Evolutionary conservation across 805 yeast species (phyloP).

Genomic region (Clavispora fructus): DNA sequence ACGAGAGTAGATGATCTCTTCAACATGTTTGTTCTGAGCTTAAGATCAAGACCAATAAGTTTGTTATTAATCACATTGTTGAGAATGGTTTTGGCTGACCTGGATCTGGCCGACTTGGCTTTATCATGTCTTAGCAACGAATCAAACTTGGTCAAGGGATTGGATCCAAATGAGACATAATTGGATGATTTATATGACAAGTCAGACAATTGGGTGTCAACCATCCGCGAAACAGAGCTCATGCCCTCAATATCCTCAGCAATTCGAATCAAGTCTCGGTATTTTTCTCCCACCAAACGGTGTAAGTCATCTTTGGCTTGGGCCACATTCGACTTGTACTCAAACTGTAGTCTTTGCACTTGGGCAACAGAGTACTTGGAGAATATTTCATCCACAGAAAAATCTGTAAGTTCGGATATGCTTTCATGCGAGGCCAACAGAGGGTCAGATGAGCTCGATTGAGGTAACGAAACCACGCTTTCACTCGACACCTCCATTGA

Average conservation of each 20-base stretch:
- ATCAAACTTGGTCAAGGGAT: slow-evolving; percentile 17
- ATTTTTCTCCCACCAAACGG: slow-evolving; percentile 33
- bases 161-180: slow-evolving; percentile 23
- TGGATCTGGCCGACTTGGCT: slow-evolving; percentile 15
- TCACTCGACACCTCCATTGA: not conserved
- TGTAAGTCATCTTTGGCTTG: slow-evolving; percentile 31
- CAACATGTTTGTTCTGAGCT: slow-evolving; percentile 12
- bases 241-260: slow-evolving; percentile 39
- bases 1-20: slow-evolving; percentile 23
- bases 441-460: not conserved
- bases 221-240: slow-evolving; percentile 17
- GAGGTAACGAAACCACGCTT: not conserved
- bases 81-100: slow-evolving; percentile 21
- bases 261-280: slow-evolving; percentile 38
- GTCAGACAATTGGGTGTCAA: slow-evolving; percentile 23
- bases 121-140: slow-evolving; percentile 12
- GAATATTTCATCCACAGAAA: slow-evolving; percentile 32
- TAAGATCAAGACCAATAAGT: slow-evolving; percentile 27
- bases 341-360: slow-evolving; percentile 25
- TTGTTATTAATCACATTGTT: slow-evolving; percentile 26
- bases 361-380: slow-evolving; percentile 26
- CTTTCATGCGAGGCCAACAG: not conserved
- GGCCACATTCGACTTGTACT: slow-evolving; percentile 23
- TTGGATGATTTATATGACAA: slow-evolving; percentile 27
- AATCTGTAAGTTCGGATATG: slow-evolving; percentile 2